Conservation (phyloP, 441 rosid genomes). For the Bruguiera hainesii region DNA sequence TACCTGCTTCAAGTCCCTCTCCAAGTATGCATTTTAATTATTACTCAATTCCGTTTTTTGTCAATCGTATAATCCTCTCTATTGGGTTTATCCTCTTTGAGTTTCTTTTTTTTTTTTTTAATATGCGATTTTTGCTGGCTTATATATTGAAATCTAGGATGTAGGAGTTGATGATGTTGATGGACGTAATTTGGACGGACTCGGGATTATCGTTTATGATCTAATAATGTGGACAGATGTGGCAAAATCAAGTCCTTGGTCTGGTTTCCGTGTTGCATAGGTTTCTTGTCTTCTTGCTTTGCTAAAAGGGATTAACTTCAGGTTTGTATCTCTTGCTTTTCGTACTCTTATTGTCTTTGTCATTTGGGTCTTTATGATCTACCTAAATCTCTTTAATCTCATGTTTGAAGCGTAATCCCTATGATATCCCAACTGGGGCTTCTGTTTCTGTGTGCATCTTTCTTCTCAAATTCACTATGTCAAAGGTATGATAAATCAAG, state of each 20-base stretch:
- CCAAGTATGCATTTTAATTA: slow-evolving; percentile 31
- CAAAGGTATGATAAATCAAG: slow-evolving; percentile 44
- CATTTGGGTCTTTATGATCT: background rate
- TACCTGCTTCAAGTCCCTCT: slow-evolving; percentile 36
- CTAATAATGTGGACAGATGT: slow-evolving; percentile 83
- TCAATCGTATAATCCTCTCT: background rate
- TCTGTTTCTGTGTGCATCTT: slow-evolving; percentile 69
- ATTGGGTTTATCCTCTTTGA: background rate
- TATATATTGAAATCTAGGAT: slow-evolving; percentile 7
- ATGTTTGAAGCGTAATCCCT: slow-evolving; percentile 52
- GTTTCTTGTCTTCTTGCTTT: slow-evolving; percentile 79
- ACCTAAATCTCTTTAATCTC: slow-evolving; percentile 12
- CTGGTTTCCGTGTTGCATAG: slow-evolving; percentile 68
- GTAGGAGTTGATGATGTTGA: slow-evolving; percentile 48
- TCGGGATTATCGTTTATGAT: slow-evolving; percentile 51
- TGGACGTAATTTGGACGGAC: slow-evolving; percentile 48
- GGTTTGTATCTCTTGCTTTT: slow-evolving; percentile 33
- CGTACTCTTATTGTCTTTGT: background rate
- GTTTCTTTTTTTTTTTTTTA: background rate
- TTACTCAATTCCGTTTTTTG: background rate
- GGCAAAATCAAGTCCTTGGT: slow-evolving; percentile 86
- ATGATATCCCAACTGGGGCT: slow-evolving; percentile 71
- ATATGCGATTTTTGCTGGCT: background rate
- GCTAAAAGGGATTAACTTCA: slow-evolving; percentile 64
- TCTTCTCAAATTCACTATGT: slow-evolving; percentile 67